A percentile compares a stretch with the other conserved stretches of the same genome.
phyloP scores from a whole-genome alignment of 495 filamentous ascomycete genomes.

The Neurospora sp. region DNA sequence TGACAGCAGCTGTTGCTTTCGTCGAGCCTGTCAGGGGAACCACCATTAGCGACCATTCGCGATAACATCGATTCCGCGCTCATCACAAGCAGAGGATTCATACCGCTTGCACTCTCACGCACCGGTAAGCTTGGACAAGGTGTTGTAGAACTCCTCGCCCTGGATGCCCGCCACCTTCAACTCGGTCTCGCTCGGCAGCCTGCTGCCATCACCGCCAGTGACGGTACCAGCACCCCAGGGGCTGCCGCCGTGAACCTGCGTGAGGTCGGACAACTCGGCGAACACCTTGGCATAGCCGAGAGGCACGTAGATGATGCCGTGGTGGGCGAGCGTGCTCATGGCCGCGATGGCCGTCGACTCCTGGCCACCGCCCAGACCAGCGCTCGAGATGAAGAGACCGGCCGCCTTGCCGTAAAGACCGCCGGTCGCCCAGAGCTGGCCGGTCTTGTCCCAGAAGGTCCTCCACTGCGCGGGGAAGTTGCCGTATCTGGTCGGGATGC shows the following conservation, averaged over 20 bases:
- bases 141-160: constrained; percentile 78
- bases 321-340: constrained; percentile 84
- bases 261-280: constrained; percentile 51
- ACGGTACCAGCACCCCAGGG: constrained; percentile 96
- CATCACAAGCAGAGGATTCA: constrained; percentile 55
- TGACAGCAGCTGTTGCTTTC: background rate
- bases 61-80: background rate
- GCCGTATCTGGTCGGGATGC: constrained; percentile 95
- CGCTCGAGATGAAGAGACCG: constrained; percentile 84
- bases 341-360: constrained; percentile 74
- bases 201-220: constrained; percentile 66
- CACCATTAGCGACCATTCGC: constrained; percentile 13
- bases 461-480: constrained; percentile 99
- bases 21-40: background rate
- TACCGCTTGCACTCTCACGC: constrained; percentile 35
- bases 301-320: constrained; percentile 92
- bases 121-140: constrained; percentile 61
- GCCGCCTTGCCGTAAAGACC: constrained; percentile 85
- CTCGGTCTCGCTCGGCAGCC: constrained; percentile 66
- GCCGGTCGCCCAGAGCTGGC: constrained; percentile 60
- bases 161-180: constrained; percentile 68
- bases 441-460: constrained; percentile 77
- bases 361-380: constrained; percentile 77
- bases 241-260: constrained; percentile 72
- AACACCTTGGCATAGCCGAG: constrained; percentile 85